Percentiles rank a stretch among this genome's conserved stretches.
These are phyloP conservation scores for Heimioporus sp. DNA, from an alignment of 768 basidiomycete species.

Conservation along the genomic window DNA sequence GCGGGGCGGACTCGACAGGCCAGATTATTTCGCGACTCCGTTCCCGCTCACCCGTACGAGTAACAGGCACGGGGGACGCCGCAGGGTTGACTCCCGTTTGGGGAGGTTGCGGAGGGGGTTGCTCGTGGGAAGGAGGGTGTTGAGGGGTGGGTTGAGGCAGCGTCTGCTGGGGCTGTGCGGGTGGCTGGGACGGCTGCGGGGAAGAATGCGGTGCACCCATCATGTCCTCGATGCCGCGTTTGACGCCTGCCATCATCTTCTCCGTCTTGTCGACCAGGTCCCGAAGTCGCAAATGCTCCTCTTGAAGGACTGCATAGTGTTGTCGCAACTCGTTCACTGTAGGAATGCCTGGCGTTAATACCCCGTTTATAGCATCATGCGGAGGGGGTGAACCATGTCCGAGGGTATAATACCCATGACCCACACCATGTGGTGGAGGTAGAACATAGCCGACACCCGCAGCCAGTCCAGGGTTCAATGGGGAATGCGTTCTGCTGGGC, in stretches of 20 bases:
- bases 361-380: constrained; percentile 32
- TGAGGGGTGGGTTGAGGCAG: constrained; percentile 23
- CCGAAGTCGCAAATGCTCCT: constrained; percentile 63
- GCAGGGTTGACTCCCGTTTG: constrained; percentile 12
- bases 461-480: constrained; percentile 49
- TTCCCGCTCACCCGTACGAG: constrained; percentile 28
- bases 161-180: constrained; percentile 24
- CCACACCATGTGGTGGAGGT: constrained; percentile 36
- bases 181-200: constrained; percentile 19
- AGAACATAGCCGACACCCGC: constrained; percentile 41
- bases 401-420: constrained; percentile 37
- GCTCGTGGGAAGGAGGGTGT: constrained; percentile 27
- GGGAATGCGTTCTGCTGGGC: constrained; percentile 74
- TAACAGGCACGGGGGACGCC: constrained; percentile 17
- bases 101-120: constrained; percentile 23
- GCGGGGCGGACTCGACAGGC: constrained; percentile 27
- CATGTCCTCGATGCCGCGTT: constrained; percentile 77
- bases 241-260: constrained; percentile 65
- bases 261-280: constrained; percentile 79
- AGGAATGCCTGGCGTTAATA: constrained; percentile 32
- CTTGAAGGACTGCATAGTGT: constrained; percentile 64
- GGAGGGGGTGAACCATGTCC: constrained; percentile 37
- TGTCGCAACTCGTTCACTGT: constrained; percentile 63
- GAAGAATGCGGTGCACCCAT: constrained; percentile 35
- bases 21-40: constrained; percentile 28